Percentiles rank a stretch among this genome's conserved stretches.
Evolutionary conservation across 2,329 filamentous ascomycete genomes (phyloP).

Genomic region (Colletotrichum sp.): DNA sequence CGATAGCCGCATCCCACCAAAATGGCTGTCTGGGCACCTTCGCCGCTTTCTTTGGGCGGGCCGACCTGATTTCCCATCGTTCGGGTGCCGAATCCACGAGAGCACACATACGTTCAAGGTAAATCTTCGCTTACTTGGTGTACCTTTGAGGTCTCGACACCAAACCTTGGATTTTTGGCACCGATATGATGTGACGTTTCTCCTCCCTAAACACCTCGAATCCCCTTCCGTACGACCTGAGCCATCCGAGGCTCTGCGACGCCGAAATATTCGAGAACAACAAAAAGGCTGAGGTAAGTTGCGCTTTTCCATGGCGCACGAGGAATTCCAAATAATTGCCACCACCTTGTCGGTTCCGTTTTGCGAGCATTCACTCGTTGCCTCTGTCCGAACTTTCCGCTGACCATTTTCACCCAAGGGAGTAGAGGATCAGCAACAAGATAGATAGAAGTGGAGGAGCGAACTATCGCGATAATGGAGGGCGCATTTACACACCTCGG

Average conservation of each 20-base stretch:
- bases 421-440: background rate
- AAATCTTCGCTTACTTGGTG: background rate
- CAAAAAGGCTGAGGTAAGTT: conserved; percentile 13
- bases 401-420: background rate
- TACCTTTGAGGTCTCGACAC: conserved; percentile 5
- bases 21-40: background rate
- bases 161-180: background rate
- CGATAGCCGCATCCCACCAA: background rate
- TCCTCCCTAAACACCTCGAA: conserved; percentile 16
- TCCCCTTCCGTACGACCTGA: conserved; percentile 22
- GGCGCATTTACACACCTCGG: conserved; percentile 87
- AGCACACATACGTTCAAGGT: background rate
- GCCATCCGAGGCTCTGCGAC: conserved; percentile 24
- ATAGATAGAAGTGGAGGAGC: conserved; percentile 1
- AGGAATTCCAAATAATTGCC: background rate
- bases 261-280: conserved; percentile 19
- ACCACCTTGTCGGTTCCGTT: background rate
- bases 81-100: background rate
- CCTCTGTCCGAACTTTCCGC: background rate
- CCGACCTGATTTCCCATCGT: background rate
- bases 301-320: background rate
- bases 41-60: background rate
- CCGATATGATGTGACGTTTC: conserved; percentile 25
- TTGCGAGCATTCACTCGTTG: background rate
- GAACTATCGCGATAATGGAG: conserved; percentile 65